Conservation (phyloP, 2,329 filamentous ascomycete species). For the Colletotrichum musicola region DNA sequence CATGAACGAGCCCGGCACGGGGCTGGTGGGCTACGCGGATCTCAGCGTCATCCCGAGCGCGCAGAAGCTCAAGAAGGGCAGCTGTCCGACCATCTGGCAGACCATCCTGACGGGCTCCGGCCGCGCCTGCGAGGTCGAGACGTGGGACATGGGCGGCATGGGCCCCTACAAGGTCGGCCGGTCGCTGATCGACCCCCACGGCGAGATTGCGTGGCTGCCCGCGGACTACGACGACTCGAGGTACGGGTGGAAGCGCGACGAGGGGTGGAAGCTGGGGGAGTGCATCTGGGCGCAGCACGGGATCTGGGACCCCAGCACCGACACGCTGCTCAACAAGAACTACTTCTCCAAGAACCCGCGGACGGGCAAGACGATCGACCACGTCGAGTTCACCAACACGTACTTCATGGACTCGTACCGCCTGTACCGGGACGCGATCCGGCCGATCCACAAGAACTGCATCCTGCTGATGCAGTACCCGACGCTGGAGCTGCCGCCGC, state of each 20-base stretch:
- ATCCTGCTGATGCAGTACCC: constrained; percentile 94
- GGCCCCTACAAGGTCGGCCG: constrained; percentile 92
- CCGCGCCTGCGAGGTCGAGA: constrained; percentile 87
- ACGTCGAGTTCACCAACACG: constrained; percentile 88
- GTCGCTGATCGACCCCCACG: constrained; percentile 87
- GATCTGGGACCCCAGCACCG: constrained; percentile 87
- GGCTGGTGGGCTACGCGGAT: constrained; percentile 86
- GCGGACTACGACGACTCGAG: constrained; percentile 84
- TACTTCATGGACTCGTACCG: constrained; percentile 93
- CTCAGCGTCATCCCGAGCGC: constrained; percentile 85
- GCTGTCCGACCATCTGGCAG: constrained; percentile 94
- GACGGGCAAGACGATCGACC: constrained; percentile 80
- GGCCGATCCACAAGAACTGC: constrained; percentile 80
- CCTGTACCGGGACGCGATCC: constrained; percentile 79
- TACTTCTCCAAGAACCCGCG: constrained; percentile 87
- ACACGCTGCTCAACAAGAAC: constrained; percentile 83
- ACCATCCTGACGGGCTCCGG: constrained; percentile 92
- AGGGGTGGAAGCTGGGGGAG: constrained; percentile 91
- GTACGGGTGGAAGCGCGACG: constrained; percentile 91
- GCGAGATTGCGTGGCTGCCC: constrained; percentile 86
- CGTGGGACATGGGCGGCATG: constrained; percentile 93
- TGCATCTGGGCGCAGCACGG: constrained; percentile 98
- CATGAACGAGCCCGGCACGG: constrained; percentile 93
- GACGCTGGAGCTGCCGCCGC: constrained; percentile 90
- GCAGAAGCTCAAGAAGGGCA: constrained; percentile 92